Conservation (phyloP, 1,284 basidiomycete genomes). For the Rhodotorula sp. region DNA sequence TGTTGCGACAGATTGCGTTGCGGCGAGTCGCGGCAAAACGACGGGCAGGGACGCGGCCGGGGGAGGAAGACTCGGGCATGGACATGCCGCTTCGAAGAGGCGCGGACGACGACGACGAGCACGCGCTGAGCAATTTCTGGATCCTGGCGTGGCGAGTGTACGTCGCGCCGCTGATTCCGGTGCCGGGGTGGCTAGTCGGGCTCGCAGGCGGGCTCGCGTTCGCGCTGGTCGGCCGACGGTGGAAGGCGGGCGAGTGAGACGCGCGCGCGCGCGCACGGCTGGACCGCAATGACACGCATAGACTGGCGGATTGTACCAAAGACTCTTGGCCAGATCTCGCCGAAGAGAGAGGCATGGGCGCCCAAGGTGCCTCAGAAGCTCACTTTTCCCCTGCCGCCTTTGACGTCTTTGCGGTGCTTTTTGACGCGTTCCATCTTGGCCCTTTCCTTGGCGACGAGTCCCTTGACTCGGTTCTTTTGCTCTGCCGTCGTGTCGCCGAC, state of each 20-base stretch:
- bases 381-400: conserved; percentile 13
- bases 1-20: conserved; percentile 33
- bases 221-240: background rate
- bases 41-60: background rate
- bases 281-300: background rate
- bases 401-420: conserved; percentile 26
- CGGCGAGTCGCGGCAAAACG: conserved; percentile 16
- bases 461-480: conserved; percentile 27
- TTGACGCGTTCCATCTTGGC: conserved; percentile 21
- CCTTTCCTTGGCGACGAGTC: conserved; percentile 24
- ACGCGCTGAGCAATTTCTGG: conserved; percentile 11
- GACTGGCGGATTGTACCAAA: too few relatives aligned
- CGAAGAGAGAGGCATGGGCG: background rate
- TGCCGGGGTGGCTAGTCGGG: conserved; percentile 3
- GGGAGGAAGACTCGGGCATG: conserved; percentile 1
- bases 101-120: background rate
- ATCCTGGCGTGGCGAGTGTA: conserved; percentile 3
- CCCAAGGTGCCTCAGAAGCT: background rate
- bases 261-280: background rate
- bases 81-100: background rate
- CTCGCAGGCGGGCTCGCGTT: background rate
- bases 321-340: background rate
- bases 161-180: background rate
- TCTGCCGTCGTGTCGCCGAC: conserved; percentile 34
- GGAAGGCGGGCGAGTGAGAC: background rate